Base-by-base conservation (phyloP, 2,329 filamentous ascomycete genomes). In the Phyllosticta citrichinensis region DNA sequence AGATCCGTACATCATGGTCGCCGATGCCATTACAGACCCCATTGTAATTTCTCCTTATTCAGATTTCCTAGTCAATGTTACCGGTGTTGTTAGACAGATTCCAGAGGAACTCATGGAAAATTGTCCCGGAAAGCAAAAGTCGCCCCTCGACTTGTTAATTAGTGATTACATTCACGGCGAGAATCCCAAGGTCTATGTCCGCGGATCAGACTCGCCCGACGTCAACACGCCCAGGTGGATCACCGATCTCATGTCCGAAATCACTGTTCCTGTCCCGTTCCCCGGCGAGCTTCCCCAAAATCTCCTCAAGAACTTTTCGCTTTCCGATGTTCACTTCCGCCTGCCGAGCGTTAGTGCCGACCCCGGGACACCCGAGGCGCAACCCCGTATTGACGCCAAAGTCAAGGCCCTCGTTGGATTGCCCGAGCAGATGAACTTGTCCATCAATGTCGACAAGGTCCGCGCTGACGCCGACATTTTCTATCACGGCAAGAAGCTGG, bases 391-490 rank as follows among this genome's bases (percentile, higher is more conserved):
- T 17, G 96, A 91, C 30, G 92, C 92, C 2, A 86, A 87, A 20
- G 87, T 97, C 54, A 80, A 89, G 63, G 92, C 92, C 11, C 79
- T 92, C 19, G 87, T 95, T 25, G 84, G 80, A 11, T 73, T 97
- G 35, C 94, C 94, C 0, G 81, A 89, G 52, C 88, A 96, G 70
- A 87, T 97, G 80, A 91, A 96, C 68, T 87, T 97, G 65, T 83
- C 87, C 57, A 76, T 99, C 57, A 85, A 88, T 63, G 89, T 97
- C 52, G 86, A 86, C 47, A 82, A 81, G 62, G 84, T 99, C 55
- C 83, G 85, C 58, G 91, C 93, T 2, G 82, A 83, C 59, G 87
- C 91, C 4, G 85, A 96, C 70, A 86, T 97, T 2, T 89, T 84
- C 66, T 97, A 96, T 74, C 79, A 89, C 65, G 81, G 81, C 25